These are phyloP conservation scores for Chrysanthemum seticuspe DNA, from an alignment of 129 eudicot genomes.

Conservation along the genomic window DNA sequence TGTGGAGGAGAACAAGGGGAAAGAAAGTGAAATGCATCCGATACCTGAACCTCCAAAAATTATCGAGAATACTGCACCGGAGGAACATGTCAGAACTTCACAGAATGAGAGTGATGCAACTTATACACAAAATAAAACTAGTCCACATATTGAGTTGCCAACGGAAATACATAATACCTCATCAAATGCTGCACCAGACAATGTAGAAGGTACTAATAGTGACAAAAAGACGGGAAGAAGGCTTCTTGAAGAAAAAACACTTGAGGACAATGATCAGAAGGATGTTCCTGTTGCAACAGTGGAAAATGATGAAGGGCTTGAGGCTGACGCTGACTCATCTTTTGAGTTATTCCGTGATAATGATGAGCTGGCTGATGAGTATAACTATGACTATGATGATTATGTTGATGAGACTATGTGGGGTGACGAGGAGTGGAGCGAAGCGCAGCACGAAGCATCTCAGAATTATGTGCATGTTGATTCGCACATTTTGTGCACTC, in stretches of 20 bases:
- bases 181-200: constrained; percentile 45
- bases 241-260: constrained; percentile 40
- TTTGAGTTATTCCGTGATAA: constrained; percentile 85
- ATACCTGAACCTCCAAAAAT: constrained; percentile 41
- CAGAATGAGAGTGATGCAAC: constrained; percentile 25
- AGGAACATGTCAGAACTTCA: constrained; percentile 19
- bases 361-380: constrained; percentile 96
- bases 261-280: constrained; percentile 36
- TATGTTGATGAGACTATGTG: constrained; percentile 91
- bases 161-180: constrained; percentile 34
- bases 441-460: constrained; percentile 71
- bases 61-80: constrained; percentile 30
- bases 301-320: constrained; percentile 81
- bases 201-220: constrained; percentile 36
- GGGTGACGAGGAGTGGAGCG: constrained; percentile 98
- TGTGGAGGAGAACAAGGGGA: constrained; percentile 37
- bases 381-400: constrained; percentile 97
- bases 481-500: constrained; percentile 92
- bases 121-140: constrained; percentile 42
- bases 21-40: constrained; percentile 42
- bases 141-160: constrained; percentile 42
- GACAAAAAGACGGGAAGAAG: constrained; percentile 62
- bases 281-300: constrained; percentile 76
- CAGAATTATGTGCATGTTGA: constrained; percentile 86
- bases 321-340: constrained; percentile 93